Evolutionary conservation across 116 monocot genomes (phyloP), one percentile per base, ranked within the genome.

Genomic region (Thalassia testudinum): DNA sequence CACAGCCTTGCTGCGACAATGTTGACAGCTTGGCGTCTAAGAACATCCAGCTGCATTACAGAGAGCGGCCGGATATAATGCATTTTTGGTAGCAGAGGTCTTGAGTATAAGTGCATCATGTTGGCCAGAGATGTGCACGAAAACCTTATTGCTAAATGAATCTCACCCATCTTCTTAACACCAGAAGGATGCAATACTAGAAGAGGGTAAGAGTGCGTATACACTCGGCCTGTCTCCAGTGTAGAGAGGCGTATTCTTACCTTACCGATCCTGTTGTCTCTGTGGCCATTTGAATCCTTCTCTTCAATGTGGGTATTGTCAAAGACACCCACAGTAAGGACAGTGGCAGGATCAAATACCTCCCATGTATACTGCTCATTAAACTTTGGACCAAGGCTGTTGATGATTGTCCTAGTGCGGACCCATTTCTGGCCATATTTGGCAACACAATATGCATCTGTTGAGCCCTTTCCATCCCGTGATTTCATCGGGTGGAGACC

Each of bases 281-380:
- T 79, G 6, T 59, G 23, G 57, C 66, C 70, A 13, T 64, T 59
- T 12, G 63, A 23, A 13, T 44, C 70, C 65, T 79, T 79, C 18
- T 77, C 88, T 2, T 67, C 87, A n/a, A 80, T 37, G 55, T 76
- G 83, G 58, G 54, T 63, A 49, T 90, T 90, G 62, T 90, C 79
- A 42, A 82, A 83, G 29, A 89, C 80, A 0, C 77, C 89, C 1
- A 89, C 60, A 0, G 89, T 89, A 10, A 89, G 67, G 48, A 89
- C 80, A 0, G 89, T 89, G 0, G 77, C 74, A 1, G 77, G 74
- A 61, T 89, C 89, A 26, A 69, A 83, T 8, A 89, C 80, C 49
- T 89, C 89, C 89, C 89, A 89, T 21, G 80, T 75, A 69, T 83
- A 83, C 53, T 89, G 83, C 66, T 89, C 83, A 47, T 89, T 83